Evolutionary conservation across 306 rosid species (phyloP).

Genomic region (Vigna reflexopilosa): DNA sequence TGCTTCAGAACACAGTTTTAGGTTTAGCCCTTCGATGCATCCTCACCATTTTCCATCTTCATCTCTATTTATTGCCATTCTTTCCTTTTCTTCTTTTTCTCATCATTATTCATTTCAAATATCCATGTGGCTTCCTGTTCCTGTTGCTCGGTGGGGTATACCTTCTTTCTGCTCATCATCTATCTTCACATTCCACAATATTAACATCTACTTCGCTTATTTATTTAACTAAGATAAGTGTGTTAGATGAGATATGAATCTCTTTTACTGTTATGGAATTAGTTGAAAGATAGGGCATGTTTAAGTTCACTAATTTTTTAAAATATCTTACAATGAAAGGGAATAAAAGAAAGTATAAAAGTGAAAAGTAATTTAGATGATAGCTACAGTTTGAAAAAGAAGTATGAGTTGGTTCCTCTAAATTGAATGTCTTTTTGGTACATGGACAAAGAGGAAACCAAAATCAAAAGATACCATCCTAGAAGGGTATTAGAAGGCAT

Average conservation of each 20-base stretch:
- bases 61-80: background rate
- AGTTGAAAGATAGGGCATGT: too few species aligned
- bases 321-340: too few species aligned
- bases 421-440: too few species aligned
- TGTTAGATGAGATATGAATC: too few species aligned
- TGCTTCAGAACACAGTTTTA: slow-evolving; percentile 39
- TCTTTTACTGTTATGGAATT: too few species aligned
- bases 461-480: background rate
- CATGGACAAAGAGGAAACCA: background rate
- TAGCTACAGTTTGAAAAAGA: too few species aligned
- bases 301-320: too few species aligned
- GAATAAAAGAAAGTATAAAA: too few species aligned
- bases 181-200: background rate
- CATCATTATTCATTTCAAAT: slow-evolving; percentile 7
- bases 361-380: too few species aligned
- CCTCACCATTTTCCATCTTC: background rate
- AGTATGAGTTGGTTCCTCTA: background rate
- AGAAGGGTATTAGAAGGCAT: background rate
- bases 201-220: too few species aligned
- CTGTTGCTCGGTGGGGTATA: background rate
- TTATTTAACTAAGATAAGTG: too few species aligned
- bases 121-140: slow-evolving; percentile 5
- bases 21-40: slow-evolving; percentile 55
- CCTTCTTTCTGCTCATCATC: slow-evolving; percentile 19
- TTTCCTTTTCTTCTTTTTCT: too few species aligned